These are phyloP conservation scores for Metschnikowia koreensis DNA, from an alignment of 805 yeast genomes.

Conservation along the genomic window DNA sequence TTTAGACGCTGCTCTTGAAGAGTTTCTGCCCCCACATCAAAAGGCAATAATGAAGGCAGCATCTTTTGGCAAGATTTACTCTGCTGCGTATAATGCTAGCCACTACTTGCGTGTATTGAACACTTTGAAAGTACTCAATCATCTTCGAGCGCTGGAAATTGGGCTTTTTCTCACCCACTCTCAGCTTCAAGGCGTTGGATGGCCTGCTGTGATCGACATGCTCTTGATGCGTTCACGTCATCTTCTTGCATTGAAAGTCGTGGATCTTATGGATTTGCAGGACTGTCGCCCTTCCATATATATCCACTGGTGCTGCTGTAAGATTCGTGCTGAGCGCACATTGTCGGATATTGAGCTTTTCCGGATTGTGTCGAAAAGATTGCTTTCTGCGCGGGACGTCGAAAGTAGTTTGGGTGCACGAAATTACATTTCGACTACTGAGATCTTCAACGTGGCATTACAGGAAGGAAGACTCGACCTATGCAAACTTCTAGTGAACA, in stretches of 20 bases:
- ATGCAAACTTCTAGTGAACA: slow-evolving; percentile 62
- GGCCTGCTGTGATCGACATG: slow-evolving; percentile 53
- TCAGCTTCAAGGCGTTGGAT: slow-evolving; percentile 52
- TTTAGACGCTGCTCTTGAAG: slow-evolving; percentile 71
- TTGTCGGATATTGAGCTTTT: slow-evolving; percentile 61
- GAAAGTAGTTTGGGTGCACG: slow-evolving; percentile 11
- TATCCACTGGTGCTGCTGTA: slow-evolving; percentile 76
- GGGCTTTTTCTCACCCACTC: slow-evolving; percentile 65
- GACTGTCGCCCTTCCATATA: slow-evolving; percentile 44
- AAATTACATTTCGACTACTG: slow-evolving; percentile 49
- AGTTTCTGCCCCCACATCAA: slow-evolving; percentile 77
- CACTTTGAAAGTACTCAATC: slow-evolving; percentile 64
- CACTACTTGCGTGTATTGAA: slow-evolving; percentile 63
- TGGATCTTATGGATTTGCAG: slow-evolving; percentile 48
- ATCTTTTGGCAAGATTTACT: slow-evolving; percentile 75
- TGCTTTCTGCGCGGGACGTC: slow-evolving; percentile 31
- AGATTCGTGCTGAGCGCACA: slow-evolving; percentile 54
- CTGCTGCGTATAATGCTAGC: slow-evolving; percentile 52
- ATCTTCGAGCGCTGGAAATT: slow-evolving; percentile 59
- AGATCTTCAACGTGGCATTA: slow-evolving; percentile 62
- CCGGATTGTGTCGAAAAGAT: slow-evolving; percentile 44
- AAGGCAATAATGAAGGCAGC: slow-evolving; percentile 78
- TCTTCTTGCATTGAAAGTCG: slow-evolving; percentile 60
- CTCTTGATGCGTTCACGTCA: slow-evolving; percentile 60
- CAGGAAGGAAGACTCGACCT: slow-evolving; percentile 78